Evolutionary conservation across 192 early-diverging fungal genomes (phyloP).

Genomic region (Linnemannia exigua): DNA sequence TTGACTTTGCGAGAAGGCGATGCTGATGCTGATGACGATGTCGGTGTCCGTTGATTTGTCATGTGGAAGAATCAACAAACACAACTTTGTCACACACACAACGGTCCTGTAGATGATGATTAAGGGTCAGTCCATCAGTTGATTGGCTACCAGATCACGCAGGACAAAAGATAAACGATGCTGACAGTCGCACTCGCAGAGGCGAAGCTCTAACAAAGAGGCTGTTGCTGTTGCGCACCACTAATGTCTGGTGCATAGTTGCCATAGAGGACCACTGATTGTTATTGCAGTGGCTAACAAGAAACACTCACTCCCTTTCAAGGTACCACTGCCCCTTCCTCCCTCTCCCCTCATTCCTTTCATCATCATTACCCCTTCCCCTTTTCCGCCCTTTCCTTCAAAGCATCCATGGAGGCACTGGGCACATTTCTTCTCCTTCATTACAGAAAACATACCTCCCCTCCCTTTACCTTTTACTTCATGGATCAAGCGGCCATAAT

Average conservation of each 20-base stretch:
- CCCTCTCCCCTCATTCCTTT: not conserved
- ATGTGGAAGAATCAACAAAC: not conserved
- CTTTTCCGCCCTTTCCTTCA: not conserved
- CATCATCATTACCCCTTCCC: not conserved
- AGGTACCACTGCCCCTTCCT: not conserved
- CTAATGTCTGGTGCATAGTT: too few relatives aligned
- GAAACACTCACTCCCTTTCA: too few relatives aligned
- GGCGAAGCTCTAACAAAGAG: too few relatives aligned
- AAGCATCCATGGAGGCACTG: not conserved
- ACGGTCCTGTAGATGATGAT: not conserved
- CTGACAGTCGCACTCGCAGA: too few relatives aligned
- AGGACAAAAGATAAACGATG: too few relatives aligned
- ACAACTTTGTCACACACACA: not conserved
- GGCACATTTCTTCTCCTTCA: not conserved
- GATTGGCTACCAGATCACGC: too few relatives aligned
- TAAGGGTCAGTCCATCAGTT: not conserved
- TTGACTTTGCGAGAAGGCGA: not conserved
- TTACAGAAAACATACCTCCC: not conserved
- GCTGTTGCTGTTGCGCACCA: too few relatives aligned
- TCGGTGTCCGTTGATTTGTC: not conserved
- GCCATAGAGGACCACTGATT: too few relatives aligned
- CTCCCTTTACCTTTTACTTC: not conserved
- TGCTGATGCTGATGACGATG: not conserved
- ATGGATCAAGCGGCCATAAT: not conserved
- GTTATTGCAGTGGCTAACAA: too few relatives aligned